A percentile compares a stretch with the other conserved stretches of the same genome.
Evolutionary conservation across 441 rosid species (phyloP).

Genomic region (Pelargonium citronellum): DNA sequence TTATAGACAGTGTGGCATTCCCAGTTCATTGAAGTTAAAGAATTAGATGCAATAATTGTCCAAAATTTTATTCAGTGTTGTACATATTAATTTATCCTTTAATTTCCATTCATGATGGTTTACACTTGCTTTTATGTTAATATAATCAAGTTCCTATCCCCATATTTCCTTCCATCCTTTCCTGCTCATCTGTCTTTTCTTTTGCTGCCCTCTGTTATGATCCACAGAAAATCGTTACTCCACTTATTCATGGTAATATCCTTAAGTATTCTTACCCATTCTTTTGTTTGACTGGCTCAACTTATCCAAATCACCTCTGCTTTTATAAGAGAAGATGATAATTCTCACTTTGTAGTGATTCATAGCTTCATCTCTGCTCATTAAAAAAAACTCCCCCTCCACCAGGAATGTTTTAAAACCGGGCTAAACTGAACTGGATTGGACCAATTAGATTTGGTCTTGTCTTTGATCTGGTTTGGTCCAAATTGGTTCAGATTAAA

Average conservation of each 20-base stretch:
- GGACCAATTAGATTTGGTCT: no score
- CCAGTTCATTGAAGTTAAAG: not conserved
- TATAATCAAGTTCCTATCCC: not conserved
- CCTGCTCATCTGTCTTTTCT: not conserved
- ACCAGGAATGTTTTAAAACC: no score
- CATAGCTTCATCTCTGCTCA: no score
- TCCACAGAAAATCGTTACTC: not conserved
- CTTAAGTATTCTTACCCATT: not conserved
- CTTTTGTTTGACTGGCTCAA: not conserved
- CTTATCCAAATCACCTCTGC: not conserved
- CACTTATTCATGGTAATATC: not conserved
- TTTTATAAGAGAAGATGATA: not conserved
- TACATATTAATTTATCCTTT: not conserved
- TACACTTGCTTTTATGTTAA: not conserved
- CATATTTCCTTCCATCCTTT: not conserved
- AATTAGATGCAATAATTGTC: not conserved
- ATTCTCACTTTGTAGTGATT: not conserved
- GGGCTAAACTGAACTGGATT: no score
- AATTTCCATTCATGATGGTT: not conserved
- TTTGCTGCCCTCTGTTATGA: constrained; percentile 1
- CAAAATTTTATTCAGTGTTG: not conserved
- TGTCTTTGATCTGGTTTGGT: no score
- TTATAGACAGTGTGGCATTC: not conserved
- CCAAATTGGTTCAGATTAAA: no score
- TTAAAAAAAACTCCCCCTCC: not conserved